Conservation (phyloP, 768 basidiomycete species). For the Amanita inopinata region DNA sequence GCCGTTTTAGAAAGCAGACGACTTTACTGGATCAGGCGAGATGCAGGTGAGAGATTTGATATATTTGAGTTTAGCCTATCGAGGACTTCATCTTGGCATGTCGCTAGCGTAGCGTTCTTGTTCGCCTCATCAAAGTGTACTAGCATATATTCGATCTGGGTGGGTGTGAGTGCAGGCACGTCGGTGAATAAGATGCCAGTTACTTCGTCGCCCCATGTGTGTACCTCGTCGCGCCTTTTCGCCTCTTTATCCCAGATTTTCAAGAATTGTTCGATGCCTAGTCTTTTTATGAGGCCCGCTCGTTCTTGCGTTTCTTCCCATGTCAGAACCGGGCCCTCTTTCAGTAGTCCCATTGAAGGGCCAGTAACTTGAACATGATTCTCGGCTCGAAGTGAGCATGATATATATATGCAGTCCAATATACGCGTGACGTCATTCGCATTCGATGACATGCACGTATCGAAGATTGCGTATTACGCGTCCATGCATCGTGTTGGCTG, state of each 20-base stretch:
- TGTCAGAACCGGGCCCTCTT: constrained; percentile 1
- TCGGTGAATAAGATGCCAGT: not conserved
- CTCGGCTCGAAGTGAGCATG: not conserved
- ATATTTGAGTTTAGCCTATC: not conserved
- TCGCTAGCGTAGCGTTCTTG: constrained; percentile 1
- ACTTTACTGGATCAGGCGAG: not conserved
- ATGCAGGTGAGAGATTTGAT: constrained; percentile 1
- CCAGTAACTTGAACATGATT: not conserved
- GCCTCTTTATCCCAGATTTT: constrained; percentile 5
- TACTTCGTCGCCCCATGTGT: constrained; percentile 10
- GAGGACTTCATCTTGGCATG: constrained; percentile 5
- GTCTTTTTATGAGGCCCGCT: constrained; percentile 1
- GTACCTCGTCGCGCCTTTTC: not conserved
- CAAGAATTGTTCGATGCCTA: constrained; percentile 7
- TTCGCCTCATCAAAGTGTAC: constrained; percentile 3
- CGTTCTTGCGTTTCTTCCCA: constrained; percentile 8
- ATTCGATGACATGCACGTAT: too few relatives aligned
- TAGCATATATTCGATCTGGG: constrained; percentile 9
- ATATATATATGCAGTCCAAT: not conserved
- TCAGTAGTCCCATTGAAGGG: constrained; percentile 5
- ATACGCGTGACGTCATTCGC: not conserved
- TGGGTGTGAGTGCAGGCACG: not conserved
- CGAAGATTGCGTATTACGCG: too few relatives aligned
- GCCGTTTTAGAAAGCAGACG: not conserved
- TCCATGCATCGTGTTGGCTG: too few relatives aligned